Evolutionary conservation across 768 basidiomycete genomes (phyloP).

Genomic region (Lactarius hengduanensis): DNA sequence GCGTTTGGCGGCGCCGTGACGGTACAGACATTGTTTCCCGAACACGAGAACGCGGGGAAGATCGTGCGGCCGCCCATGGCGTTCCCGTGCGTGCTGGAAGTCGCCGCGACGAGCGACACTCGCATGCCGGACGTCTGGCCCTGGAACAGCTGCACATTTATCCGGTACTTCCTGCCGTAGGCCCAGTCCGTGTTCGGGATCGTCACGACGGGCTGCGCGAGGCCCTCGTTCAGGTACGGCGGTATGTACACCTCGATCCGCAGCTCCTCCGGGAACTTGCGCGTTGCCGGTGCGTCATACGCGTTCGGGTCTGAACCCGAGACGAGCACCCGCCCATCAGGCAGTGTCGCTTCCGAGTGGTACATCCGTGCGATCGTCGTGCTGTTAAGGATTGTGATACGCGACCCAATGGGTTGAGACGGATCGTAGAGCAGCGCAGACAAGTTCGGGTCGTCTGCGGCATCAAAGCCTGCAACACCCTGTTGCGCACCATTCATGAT

Average conservation of each 20-base stretch:
- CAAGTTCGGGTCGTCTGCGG: constrained; percentile 39
- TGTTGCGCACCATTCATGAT: constrained; percentile 72
- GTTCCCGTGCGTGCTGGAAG: constrained; percentile 75
- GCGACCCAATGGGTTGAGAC: constrained; percentile 50
- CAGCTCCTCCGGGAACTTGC: constrained; percentile 70
- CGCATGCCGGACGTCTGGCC: constrained; percentile 49
- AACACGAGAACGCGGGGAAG: constrained; percentile 69
- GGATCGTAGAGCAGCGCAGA: constrained; percentile 69
- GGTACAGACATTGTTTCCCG: constrained; percentile 64
- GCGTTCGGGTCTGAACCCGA: constrained; percentile 67
- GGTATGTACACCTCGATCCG: constrained; percentile 46
- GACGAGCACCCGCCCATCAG: constrained; percentile 69
- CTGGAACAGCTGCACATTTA: constrained; percentile 37
- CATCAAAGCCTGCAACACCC: constrained; percentile 70
- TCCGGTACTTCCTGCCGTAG: constrained; percentile 47
- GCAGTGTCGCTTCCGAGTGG: constrained; percentile 37
- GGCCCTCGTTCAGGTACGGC: constrained; percentile 70
- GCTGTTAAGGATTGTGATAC: constrained; percentile 61
- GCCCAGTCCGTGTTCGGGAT: constrained; percentile 56
- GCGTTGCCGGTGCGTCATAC: not conserved
- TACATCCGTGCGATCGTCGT: constrained; percentile 75
- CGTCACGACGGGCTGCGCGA: constrained; percentile 39
- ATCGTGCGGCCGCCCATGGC: constrained; percentile 68
- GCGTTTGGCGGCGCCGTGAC: constrained; percentile 75
- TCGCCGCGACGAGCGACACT: constrained; percentile 69